phyloP scores from a whole-genome alignment of 305 asterid genomes.

The Fraxinus sp. region DNA sequence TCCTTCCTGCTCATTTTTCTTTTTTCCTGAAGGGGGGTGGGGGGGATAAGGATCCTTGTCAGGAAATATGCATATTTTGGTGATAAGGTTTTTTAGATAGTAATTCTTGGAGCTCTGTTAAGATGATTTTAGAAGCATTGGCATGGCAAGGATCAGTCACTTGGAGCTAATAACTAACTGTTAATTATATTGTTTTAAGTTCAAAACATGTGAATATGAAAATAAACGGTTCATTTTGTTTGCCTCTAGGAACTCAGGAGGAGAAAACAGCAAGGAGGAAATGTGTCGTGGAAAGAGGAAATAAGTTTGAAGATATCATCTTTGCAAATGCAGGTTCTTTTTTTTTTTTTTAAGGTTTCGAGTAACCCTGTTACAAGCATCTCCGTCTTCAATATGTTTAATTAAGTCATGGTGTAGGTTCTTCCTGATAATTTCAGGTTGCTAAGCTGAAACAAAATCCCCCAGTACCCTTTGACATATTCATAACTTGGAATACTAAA shows the following conservation, averaged over 20 bases:
- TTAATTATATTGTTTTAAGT: neutral
- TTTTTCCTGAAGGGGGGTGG: neutral
- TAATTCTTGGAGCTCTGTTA: conserved; percentile 5
- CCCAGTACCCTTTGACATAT: conserved; percentile 89
- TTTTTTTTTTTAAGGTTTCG: neutral
- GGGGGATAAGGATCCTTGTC: conserved; percentile 4
- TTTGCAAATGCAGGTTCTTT: conserved; percentile 67
- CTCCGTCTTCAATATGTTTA: neutral
- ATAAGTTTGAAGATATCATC: conserved; percentile 42
- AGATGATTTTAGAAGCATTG: conserved; percentile 11
- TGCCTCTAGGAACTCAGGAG: conserved; percentile 80
- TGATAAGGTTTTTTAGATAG: neutral
- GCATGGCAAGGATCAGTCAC: neutral
- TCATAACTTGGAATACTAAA: conserved; percentile 53
- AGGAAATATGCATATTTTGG: conserved; percentile 7
- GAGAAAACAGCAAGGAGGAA: conserved; percentile 65
- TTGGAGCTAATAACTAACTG: neutral
- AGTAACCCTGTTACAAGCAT: conserved; percentile 19
- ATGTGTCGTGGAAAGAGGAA: conserved; percentile 46
- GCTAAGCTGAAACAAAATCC: conserved; percentile 60
- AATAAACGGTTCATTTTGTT: neutral
- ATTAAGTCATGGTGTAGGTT: conserved; percentile 15
- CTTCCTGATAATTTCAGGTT: conserved; percentile 51
- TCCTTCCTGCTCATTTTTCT: neutral
- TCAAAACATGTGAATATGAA: neutral